Conservation (phyloP, 345 rosid genomes). For the Carallia pectinifolia region DNA sequence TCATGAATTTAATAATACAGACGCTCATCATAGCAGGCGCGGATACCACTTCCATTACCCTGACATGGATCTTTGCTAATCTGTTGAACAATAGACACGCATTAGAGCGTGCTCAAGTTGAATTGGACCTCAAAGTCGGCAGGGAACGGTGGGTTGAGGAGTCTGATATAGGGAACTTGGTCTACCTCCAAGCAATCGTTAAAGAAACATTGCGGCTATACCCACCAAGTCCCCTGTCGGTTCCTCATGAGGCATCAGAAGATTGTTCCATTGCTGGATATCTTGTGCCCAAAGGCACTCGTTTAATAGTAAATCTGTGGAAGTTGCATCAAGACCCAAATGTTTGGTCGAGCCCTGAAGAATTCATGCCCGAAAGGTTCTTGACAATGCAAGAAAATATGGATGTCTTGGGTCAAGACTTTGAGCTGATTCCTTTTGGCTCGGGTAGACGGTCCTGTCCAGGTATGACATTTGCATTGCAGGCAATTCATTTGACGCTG, state of each 20-base stretch:
- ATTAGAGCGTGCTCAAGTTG: slow-evolving; percentile 39
- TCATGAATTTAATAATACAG: slow-evolving; percentile 19
- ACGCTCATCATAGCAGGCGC: slow-evolving; percentile 47
- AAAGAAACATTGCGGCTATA: slow-evolving; percentile 25
- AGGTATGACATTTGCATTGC: slow-evolving; percentile 30
- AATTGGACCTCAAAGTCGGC: slow-evolving; percentile 32
- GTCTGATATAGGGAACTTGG: slow-evolving; percentile 37
- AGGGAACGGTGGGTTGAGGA: slow-evolving; percentile 34
- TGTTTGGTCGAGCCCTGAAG: slow-evolving; percentile 21
- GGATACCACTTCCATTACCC: slow-evolving; percentile 38
- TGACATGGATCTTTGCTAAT: slow-evolving; percentile 45
- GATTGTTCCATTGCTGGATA: slow-evolving; percentile 8
- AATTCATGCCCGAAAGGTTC: slow-evolving; percentile 33
- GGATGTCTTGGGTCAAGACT: slow-evolving; percentile 23
- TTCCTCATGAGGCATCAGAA: slow-evolving; percentile 17
- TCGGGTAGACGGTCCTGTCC: slow-evolving; percentile 34
- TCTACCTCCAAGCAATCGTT: slow-evolving; percentile 28
- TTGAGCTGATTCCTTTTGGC: slow-evolving; percentile 34
- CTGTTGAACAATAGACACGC: slow-evolving; percentile 33
- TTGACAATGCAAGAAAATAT: not conserved
- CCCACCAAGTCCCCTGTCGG: slow-evolving; percentile 19
- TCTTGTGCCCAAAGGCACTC: slow-evolving; percentile 20
- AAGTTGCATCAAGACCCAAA: slow-evolving; percentile 28
- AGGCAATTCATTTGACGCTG: slow-evolving; percentile 20
- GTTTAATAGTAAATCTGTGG: slow-evolving; percentile 19